Conservation (phyloP, 148 eudicot species). For the Heliamphora exappendiculata region DNA sequence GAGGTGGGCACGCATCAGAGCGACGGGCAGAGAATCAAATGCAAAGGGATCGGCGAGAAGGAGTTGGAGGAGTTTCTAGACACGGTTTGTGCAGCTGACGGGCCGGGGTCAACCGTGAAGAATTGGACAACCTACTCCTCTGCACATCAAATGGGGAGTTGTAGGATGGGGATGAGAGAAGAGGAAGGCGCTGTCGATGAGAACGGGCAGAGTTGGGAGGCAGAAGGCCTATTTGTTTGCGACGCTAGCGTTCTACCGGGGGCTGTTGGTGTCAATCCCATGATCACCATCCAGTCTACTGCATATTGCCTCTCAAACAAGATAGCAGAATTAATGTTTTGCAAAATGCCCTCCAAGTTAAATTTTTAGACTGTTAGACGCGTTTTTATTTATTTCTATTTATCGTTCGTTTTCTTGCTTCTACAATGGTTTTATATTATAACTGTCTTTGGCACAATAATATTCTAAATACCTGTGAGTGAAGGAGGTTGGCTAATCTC, state of each 20-base stretch:
- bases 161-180: slow-evolving; percentile 59
- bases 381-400: too few relatives aligned
- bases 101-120: slow-evolving; percentile 35
- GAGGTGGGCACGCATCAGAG: slow-evolving; percentile 70
- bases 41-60: slow-evolving; percentile 32
- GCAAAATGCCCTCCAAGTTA: too few relatives aligned
- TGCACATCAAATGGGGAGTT: slow-evolving; percentile 92
- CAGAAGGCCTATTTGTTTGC: slow-evolving; percentile 63
- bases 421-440: too few relatives aligned
- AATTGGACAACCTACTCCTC: slow-evolving; percentile 55
- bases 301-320: slow-evolving; percentile 62
- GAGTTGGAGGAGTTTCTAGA: slow-evolving; percentile 56
- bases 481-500: too few relatives aligned
- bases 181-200: slow-evolving; percentile 63
- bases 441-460: too few relatives aligned
- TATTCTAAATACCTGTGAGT: too few relatives aligned
- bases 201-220: slow-evolving; percentile 87
- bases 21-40: slow-evolving; percentile 52
- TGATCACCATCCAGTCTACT: slow-evolving; percentile 77
- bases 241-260: slow-evolving; percentile 72
- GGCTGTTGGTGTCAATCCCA: slow-evolving; percentile 89
- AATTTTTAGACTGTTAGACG: too few relatives aligned
- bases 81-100: slow-evolving; percentile 36
- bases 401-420: too few relatives aligned
- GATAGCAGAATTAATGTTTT: slow-evolving; percentile 41